Percentiles rank a stretch among this genome's conserved stretches.
These are phyloP conservation scores for Xylona heveae DNA, from an alignment of 495 filamentous ascomycete genomes.

Conservation along the genomic window DNA sequence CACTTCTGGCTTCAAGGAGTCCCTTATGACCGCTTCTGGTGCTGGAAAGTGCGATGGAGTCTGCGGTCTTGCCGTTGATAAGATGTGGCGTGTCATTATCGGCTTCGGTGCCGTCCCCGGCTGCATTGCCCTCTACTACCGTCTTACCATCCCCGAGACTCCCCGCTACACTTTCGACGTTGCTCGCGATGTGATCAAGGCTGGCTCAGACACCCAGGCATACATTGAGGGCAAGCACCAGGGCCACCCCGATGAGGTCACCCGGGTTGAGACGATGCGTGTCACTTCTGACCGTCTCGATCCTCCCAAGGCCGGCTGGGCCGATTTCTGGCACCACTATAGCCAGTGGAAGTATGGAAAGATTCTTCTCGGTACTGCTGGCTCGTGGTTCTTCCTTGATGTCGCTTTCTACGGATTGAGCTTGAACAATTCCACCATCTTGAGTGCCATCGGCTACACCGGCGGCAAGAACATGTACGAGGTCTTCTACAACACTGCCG, in stretches of 20 bases:
- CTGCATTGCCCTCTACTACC: slow-evolving; percentile 59
- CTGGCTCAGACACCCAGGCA: slow-evolving; percentile 38
- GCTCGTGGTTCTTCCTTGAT: slow-evolving; percentile 63
- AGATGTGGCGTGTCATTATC: slow-evolving; percentile 68
- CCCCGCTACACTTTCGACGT: slow-evolving; percentile 74
- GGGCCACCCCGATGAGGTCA: slow-evolving; percentile 39
- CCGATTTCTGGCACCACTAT: slow-evolving; percentile 44
- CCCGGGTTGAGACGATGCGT: slow-evolving; percentile 25
- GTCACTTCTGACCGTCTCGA: slow-evolving; percentile 24
- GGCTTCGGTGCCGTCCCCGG: slow-evolving; percentile 65
- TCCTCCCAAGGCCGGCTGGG: slow-evolving; percentile 39
- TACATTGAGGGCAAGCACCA: slow-evolving; percentile 35
- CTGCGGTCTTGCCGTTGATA: slow-evolving; percentile 52
- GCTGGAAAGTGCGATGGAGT: slow-evolving; percentile 34
- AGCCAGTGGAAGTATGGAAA: slow-evolving; percentile 42
- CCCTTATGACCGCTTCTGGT: slow-evolving; percentile 27
- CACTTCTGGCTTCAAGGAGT: slow-evolving; percentile 50
- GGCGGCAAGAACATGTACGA: slow-evolving; percentile 34
- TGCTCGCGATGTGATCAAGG: slow-evolving; percentile 47
- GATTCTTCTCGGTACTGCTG: slow-evolving; percentile 53
- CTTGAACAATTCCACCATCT: slow-evolving; percentile 51
- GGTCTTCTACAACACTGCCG: slow-evolving; percentile 43
- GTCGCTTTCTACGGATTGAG: slow-evolving; percentile 64
- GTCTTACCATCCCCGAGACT: slow-evolving; percentile 74
- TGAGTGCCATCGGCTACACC: slow-evolving; percentile 45